Evolutionary conservation across 768 basidiomycete genomes (phyloP).

Genomic region (Mycena leptocephala): DNA sequence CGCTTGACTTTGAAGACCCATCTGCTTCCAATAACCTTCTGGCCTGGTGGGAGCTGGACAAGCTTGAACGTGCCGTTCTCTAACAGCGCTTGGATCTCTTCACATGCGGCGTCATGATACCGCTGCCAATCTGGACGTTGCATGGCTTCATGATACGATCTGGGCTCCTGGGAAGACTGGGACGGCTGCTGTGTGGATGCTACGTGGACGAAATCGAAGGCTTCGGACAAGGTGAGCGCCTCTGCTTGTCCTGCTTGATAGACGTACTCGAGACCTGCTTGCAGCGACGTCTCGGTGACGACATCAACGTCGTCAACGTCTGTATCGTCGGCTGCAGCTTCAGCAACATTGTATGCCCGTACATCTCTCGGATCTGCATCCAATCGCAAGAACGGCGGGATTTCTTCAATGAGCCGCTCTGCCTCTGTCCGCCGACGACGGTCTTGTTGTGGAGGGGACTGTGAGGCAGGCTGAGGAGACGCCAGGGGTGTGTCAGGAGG

Average conservation of each 20-base stretch:
- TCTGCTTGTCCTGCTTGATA: background rate
- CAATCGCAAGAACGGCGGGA: background rate
- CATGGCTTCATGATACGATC: slow-evolving; percentile 39
- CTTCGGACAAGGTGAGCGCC: background rate
- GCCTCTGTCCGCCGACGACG: background rate
- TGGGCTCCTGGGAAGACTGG: slow-evolving; percentile 35
- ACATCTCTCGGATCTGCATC: background rate
- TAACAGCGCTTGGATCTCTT: slow-evolving; percentile 43
- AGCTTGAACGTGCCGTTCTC: slow-evolving; percentile 18
- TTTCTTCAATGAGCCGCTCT: background rate
- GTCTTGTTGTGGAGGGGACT: background rate
- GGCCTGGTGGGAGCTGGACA: slow-evolving; percentile 30
- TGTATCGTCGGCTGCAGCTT: background rate
- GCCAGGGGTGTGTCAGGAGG: too few species aligned
- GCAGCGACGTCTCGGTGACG: background rate
- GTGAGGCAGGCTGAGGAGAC: too few species aligned
- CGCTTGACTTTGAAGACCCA: slow-evolving; percentile 51
- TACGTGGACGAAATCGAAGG: background rate
- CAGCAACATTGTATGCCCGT: background rate
- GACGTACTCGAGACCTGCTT: slow-evolving; percentile 5
- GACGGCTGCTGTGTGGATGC: background rate
- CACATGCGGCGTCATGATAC: slow-evolving; percentile 45
- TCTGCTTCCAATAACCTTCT: slow-evolving; percentile 39
- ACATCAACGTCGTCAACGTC: background rate
- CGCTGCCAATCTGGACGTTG: slow-evolving; percentile 20